Evolutionary conservation across 1,139 yeast genomes (phyloP), one percentile per base, ranked within the genome.

Genomic region (Sporopachydermia cereana): DNA sequence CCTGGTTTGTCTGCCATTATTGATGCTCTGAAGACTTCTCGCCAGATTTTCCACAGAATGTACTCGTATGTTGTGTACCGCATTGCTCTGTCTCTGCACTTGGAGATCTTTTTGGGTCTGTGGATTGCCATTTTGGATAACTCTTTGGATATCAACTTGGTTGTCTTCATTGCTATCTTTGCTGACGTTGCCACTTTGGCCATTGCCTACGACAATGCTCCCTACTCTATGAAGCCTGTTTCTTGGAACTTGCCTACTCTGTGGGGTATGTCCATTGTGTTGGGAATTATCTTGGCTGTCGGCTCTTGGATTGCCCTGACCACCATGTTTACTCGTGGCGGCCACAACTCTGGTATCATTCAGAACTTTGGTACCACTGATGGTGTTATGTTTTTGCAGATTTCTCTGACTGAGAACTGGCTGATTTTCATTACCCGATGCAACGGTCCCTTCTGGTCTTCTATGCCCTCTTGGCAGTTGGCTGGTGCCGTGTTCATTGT

Each of bases 181-280:
- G 85, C 85, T 58, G 85, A 79, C 67, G 79, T 79, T 63, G 85
- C 85, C 53, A 79, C 85, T 59, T 70, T 79, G 61, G 85, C 85
- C 54, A 79, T 79, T 68, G 85, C 85, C 58, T 79, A 79, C 67
- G 85, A 79, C 64, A 63, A 91, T 60, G 98, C 98, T 71, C 98
- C 97, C 63, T 91, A 76, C 76, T 93, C 91, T 68, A 94, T 86
- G 68, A 73, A 74, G 64, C 98, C 98, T 60, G 97, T 91, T 63
- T 91, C 91, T 74, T 91, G 98, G 98, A 89, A 91, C 81, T 73
- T 89, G 64, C 84, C 84, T 62, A 77, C 80, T 74, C 76, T 79
- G 61, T 79, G 85, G 85, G 83, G 83, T 66, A 76, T 79, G 77
- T 79, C 85, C 49, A 75, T 79, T 52, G 60, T 79, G 53, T 74